Evolutionary conservation across 2,329 filamentous ascomycete species (phyloP), one percentile per base, ranked within the genome.

Genomic region (Cladophialophora yegresii): DNA sequence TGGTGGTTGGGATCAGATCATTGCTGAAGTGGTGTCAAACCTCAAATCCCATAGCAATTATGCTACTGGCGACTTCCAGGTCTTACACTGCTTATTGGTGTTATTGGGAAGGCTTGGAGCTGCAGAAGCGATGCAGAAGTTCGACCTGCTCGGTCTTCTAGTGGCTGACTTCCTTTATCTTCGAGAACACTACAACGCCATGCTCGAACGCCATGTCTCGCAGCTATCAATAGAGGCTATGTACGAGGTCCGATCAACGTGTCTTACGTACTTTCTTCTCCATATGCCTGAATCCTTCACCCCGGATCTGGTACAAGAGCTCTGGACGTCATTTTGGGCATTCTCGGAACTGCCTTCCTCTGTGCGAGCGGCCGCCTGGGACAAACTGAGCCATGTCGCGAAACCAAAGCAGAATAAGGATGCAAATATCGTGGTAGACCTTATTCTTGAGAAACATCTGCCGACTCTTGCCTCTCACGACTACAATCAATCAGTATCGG

Each of bases 261-360:
- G 56, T 32, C 62, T 69, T 30, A 54, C 62, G 20, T 61, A 59
- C 45, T 58, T 70, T 23, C 67, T 71, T 30, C 33, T 61, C n/a
- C 78, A 86, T 58, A 84, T 85, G n/a, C 83, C 89, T 0, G 78
- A 82, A 8, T 84, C 85, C 0, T 83, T 96, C 54, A 83, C 85
- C 0, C 72, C 80, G 2, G 84, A 88, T 1, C 80, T 90, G 3
- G 87, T 88, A 16, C 78, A 81, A 49, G 80, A 80, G 12, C 81
- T 96, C 1, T 96, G 91, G 91, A 81, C 88, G 62, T 80, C 88
- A 45, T 80, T 95, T 28, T 86, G 96, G 54, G 89, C 91, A 12
- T 80, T 83, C 4, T 77, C 81, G 45, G 85, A 87, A 3, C 77
- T 86, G 3, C 85, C 83, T 26, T 77, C 82, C 3, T 81, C 84